Evolutionary conservation across 2,329 filamentous ascomycete species (phyloP).

Genomic region (Hyphodiscus sp.): DNA sequence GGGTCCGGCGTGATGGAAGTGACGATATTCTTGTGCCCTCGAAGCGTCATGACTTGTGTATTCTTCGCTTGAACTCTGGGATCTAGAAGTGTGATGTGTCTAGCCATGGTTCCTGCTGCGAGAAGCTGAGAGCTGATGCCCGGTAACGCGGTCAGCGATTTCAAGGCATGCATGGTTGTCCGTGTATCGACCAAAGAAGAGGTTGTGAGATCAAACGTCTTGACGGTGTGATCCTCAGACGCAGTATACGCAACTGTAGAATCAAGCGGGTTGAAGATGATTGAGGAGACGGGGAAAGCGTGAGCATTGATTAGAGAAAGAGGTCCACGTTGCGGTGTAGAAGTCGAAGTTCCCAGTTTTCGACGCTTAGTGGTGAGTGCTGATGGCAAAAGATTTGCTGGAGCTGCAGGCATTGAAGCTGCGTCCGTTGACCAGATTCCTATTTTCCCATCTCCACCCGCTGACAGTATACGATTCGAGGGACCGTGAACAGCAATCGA

Average conservation of each 20-base stretch:
- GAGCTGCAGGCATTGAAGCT: conserved; percentile 66
- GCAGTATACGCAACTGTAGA: conserved; percentile 84
- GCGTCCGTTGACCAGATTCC: conserved; percentile 87
- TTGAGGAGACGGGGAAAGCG: conserved; percentile 66
- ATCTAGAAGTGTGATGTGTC: conserved; percentile 90
- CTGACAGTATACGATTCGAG: conserved; percentile 74
- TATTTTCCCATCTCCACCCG: conserved; percentile 73
- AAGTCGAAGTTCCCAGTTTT: conserved; percentile 52
- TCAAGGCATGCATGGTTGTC: conserved; percentile 75
- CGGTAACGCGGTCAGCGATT: conserved; percentile 70
- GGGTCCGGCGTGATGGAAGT: conserved; percentile 44
- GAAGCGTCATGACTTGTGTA: conserved; percentile 81
- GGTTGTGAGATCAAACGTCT: conserved; percentile 87
- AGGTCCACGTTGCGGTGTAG: conserved; percentile 64
- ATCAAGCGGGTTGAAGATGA: conserved; percentile 79
- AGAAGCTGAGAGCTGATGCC: conserved; percentile 46
- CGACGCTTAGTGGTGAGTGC: conserved; percentile 68
- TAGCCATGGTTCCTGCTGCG: conserved; percentile 72
- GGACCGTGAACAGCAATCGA: conserved; percentile 66
- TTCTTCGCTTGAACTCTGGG: conserved; percentile 71
- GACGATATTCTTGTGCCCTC: conserved; percentile 77
- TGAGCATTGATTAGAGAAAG: conserved; percentile 67
- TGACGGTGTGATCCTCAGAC: conserved; percentile 84
- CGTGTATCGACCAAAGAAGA: conserved; percentile 71
- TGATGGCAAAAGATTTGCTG: conserved; percentile 61